Evolutionary conservation across 2,329 filamentous ascomycete species (phyloP), one percentile per base, ranked within the genome.

Genomic region (Aspergillus glaucus): DNA sequence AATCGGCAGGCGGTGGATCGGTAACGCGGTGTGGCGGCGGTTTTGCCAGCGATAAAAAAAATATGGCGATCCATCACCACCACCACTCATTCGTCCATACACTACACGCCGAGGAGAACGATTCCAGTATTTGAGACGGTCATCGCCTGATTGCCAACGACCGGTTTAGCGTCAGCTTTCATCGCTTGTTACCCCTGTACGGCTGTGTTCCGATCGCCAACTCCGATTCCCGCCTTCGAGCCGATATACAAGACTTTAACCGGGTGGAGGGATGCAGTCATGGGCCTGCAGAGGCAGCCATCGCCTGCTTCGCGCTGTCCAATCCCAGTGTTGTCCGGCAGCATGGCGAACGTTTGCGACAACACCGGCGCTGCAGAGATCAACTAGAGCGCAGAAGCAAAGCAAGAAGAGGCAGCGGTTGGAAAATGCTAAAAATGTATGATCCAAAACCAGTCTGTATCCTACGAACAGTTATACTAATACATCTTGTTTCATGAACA

Each of bases 281-380:
- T 67, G 70, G 59, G 59, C 58, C 47, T 58, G 56, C 46, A 62
- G 53, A 58, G 60, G 62, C 56, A 65, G 61, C 43, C 59, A 60
- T 59, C 75, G 72, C 65, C 62, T 73, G 34, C 62, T 73, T 54
- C 72, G 70, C 60, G 55, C 64, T 26, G 68, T 72, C 51, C 65
- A 63, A 54, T 55, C 62, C 36, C 51, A 60, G 26, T 47, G 61
- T 55, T 58, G 59, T 55, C 53, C 59, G n/a, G 46, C 53, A 41
- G 46, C 9, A 30, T 30, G 51, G 43, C 64, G 66, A 45, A 50
- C 54, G 6, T 69, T 71, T 49, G 54, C 61, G 17, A 67, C 65
- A 17, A 63, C 66, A 6, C 46, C 61, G 12, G 22, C 54, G 4
- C 52, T 67, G 30, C 55, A 61, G 36, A 55, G 62, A 44, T 53